Percentiles rank a stretch among this genome's conserved stretches.
Conservation (phyloP, 2,329 filamentous ascomycete genomes). For the Myotisia sp. region DNA sequence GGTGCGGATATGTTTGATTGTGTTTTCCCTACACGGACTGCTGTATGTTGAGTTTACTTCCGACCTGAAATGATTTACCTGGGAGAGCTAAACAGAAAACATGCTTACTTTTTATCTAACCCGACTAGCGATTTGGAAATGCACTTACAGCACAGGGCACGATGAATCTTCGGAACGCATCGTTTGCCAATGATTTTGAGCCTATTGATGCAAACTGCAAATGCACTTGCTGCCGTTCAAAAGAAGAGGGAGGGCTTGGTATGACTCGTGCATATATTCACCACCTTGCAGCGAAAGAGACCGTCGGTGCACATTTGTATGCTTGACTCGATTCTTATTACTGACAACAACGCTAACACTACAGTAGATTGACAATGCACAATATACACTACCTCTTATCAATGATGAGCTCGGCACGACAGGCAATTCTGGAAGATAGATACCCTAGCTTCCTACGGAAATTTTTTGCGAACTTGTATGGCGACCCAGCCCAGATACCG, state of each 20-base stretch:
- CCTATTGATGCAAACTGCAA: constrained; percentile 72
- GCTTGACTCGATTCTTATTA: constrained; percentile 10
- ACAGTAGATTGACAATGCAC: constrained; percentile 76
- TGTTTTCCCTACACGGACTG: constrained; percentile 93
- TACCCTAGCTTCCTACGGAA: constrained; percentile 63
- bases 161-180: constrained; percentile 68
- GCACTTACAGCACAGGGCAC: constrained; percentile 69
- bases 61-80: constrained; percentile 1
- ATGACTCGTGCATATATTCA: constrained; percentile 82
- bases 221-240: constrained; percentile 60
- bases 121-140: constrained; percentile 64
- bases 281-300: constrained; percentile 88
- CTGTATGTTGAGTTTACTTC: constrained; percentile 35
- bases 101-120: neutral
- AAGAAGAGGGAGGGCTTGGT: constrained; percentile 55
- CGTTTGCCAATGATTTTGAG: constrained; percentile 63
- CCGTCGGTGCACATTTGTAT: constrained; percentile 63
- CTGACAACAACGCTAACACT: neutral
- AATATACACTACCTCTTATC: constrained; percentile 87
- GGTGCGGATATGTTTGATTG: constrained; percentile 99
- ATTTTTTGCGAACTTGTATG: constrained; percentile 66
- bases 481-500: constrained; percentile 54
- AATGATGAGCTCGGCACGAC: constrained; percentile 60
- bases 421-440: constrained; percentile 65
- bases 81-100: neutral